Conservation (phyloP, 1,284 basidiomycete species). For the Cutaneotrichosporon dermatis region DNA sequence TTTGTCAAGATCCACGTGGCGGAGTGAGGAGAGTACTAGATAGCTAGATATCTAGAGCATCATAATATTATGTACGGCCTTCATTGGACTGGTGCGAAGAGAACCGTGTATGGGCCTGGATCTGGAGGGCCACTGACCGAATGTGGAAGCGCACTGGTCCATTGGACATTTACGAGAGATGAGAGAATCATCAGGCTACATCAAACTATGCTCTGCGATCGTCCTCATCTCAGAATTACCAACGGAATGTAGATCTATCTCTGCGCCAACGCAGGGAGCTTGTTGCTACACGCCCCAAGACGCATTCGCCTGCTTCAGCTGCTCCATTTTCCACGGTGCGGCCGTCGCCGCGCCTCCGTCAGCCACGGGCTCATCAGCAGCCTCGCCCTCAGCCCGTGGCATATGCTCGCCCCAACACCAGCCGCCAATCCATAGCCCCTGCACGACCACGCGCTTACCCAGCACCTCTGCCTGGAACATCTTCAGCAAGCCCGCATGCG, state of each 20-base stretch:
- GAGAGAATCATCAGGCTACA: too few relatives aligned
- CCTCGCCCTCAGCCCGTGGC: constrained; percentile 5
- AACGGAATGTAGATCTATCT: too few relatives aligned
- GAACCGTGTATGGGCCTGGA: too few relatives aligned
- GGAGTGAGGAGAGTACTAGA: not conserved
- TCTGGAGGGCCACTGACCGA: too few relatives aligned
- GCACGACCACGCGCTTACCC: constrained; percentile 91
- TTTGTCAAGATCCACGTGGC: constrained; percentile 7
- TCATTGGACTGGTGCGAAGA: too few relatives aligned
- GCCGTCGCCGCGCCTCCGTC: constrained; percentile 6
- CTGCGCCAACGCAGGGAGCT: too few relatives aligned
- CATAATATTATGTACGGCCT: too few relatives aligned
- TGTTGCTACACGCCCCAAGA: not conserved
- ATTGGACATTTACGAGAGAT: too few relatives aligned
- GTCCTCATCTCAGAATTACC: too few relatives aligned
- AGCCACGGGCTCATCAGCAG: not conserved
- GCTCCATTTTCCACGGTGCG: constrained; percentile 7
- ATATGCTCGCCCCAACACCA: constrained; percentile 40
- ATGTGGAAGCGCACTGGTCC: too few relatives aligned
- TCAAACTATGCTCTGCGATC: too few relatives aligned
- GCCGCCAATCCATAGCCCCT: constrained; percentile 85
- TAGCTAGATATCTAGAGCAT: not conserved
- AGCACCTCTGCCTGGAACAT: constrained; percentile 98
- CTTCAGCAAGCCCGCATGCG: constrained; percentile 83
- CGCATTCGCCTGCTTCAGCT: not conserved